A percentile compares a stretch with the other conserved stretches of the same genome.
Evolutionary conservation across 768 basidiomycete species (phyloP).

Genomic region (Lactarius trivialis): DNA sequence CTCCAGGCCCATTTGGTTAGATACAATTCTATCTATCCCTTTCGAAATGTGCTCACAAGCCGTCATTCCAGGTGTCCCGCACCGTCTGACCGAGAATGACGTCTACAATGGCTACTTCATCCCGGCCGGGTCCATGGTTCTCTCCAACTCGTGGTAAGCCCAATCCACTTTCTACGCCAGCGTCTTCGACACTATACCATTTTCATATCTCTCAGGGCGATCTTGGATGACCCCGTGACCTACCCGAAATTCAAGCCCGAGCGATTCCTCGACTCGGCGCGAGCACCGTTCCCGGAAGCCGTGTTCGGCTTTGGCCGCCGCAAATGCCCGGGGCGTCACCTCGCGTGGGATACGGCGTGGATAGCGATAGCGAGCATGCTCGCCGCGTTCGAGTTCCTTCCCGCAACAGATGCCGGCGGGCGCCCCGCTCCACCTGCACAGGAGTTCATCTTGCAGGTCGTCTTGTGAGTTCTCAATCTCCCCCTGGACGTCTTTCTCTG

Average conservation of each 20-base stretch:
- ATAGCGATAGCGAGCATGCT: constrained; percentile 11
- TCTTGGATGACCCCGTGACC: constrained; percentile 1
- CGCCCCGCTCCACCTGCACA: neutral
- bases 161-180: neutral
- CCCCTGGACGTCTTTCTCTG: neutral
- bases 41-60: neutral
- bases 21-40: neutral
- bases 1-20: neutral
- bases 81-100: constrained; percentile 5
- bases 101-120: constrained; percentile 15
- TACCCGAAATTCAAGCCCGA: constrained; percentile 13
- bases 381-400: constrained; percentile 17
- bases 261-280: constrained; percentile 15
- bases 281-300: neutral
- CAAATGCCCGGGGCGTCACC: constrained; percentile 5
- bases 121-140: constrained; percentile 7
- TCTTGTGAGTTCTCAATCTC: neutral
- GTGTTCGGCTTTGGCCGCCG: constrained; percentile 15
- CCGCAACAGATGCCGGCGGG: constrained; percentile 5
- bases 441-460: too few relatives aligned
- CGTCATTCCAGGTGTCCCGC: constrained; percentile 4
- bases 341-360: constrained; percentile 6
- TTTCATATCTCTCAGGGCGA: neutral
- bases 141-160: constrained; percentile 6
- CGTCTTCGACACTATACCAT: neutral